Conservation (phyloP, 2,329 filamentous ascomycete species). For the Coleophoma cylindrospora region DNA sequence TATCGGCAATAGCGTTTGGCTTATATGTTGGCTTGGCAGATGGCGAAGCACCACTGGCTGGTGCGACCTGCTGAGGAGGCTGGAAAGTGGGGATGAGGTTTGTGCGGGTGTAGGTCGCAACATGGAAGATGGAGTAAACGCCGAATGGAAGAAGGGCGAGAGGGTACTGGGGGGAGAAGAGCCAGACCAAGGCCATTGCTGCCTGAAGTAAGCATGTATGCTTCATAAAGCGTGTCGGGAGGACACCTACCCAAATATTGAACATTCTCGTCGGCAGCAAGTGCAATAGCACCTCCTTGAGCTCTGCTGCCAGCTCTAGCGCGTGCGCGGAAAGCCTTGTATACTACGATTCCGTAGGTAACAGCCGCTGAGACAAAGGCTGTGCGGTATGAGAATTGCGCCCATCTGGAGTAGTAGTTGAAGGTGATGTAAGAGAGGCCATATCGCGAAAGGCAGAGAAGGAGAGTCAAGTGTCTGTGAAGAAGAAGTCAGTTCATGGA, state of each 20-base stretch:
- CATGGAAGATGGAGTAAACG: conserved; percentile 98
- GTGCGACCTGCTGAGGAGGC: conserved; percentile 52
- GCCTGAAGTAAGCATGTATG: conserved; percentile 9
- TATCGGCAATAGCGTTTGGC: conserved; percentile 61
- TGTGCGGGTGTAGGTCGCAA: conserved; percentile 91
- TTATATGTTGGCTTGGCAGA: conserved; percentile 49
- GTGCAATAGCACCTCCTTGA: conserved; percentile 52
- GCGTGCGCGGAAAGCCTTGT: conserved; percentile 90
- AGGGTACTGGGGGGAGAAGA: conserved; percentile 83
- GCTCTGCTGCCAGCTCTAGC: conserved; percentile 65
- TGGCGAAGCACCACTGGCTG: conserved; percentile 49
- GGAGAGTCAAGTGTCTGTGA: conserved; percentile 75
- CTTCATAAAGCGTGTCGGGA: conserved; percentile 10
- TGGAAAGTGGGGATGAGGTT: conserved; percentile 86
- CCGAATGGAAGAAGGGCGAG: conserved; percentile 89
- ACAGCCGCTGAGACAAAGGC: conserved; percentile 85
- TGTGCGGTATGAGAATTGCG: conserved; percentile 80
- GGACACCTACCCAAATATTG: conserved; percentile 81
- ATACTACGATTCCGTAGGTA: conserved; percentile 97
- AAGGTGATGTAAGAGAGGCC: conserved; percentile 80
- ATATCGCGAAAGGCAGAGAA: conserved; percentile 80
- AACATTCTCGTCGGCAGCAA: conserved; percentile 89
- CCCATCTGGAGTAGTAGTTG: conserved; percentile 76
- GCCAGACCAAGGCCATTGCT: conserved; percentile 95
- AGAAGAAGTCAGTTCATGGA: conserved; percentile 6